phyloP scores from a whole-genome alignment of 1,284 basidiomycete species.

The Austroboletus niveus region DNA sequence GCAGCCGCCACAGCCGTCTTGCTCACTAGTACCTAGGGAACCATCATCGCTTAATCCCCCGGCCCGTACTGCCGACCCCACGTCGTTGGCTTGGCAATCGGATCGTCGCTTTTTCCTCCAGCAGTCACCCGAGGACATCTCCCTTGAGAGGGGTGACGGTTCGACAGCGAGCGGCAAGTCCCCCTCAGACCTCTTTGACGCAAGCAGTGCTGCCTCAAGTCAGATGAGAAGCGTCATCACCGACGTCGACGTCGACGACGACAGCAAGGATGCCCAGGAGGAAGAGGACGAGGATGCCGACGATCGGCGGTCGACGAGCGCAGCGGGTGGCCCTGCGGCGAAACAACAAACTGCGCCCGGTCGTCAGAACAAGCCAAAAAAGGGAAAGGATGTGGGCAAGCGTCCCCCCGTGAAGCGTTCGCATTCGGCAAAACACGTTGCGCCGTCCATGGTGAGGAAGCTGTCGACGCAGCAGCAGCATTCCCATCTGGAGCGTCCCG shows the following conservation, averaged over 20 bases:
- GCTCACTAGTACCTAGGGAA: conserved; percentile 1
- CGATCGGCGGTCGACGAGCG: conserved; percentile 24
- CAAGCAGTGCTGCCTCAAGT: conserved; percentile 40
- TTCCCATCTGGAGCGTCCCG: conserved; percentile 12
- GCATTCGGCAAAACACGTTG: conserved; percentile 30
- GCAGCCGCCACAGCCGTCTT: conserved; percentile 3
- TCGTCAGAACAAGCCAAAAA: conserved; percentile 30
- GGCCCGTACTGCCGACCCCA: conserved; percentile 24
- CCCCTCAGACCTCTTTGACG: conserved; percentile 31
- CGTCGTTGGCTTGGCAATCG: conserved; percentile 16
- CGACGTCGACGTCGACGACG: conserved; percentile 23
- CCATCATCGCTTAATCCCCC: conserved; percentile 6
- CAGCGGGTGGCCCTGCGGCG: conserved; percentile 8
- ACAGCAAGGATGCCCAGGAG: conserved; percentile 14
- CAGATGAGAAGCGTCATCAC: conserved; percentile 32
- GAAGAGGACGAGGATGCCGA: conserved; percentile 17
- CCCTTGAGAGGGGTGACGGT: conserved; percentile 31
- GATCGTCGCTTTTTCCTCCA: conserved; percentile 46
- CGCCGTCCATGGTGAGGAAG: conserved; percentile 27
- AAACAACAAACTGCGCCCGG: conserved; percentile 9
- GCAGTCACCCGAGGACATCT: conserved; percentile 41
- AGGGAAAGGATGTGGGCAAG: conserved; percentile 31
- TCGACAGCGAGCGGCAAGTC: conserved; percentile 33
- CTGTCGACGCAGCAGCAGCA: conserved; percentile 24
- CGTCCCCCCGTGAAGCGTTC: conserved; percentile 27